A percentile compares a stretch with the other conserved stretches of the same genome.
Conservation (phyloP, 495 filamentous ascomycete genomes). For the Aspergillus baeticus region DNA sequence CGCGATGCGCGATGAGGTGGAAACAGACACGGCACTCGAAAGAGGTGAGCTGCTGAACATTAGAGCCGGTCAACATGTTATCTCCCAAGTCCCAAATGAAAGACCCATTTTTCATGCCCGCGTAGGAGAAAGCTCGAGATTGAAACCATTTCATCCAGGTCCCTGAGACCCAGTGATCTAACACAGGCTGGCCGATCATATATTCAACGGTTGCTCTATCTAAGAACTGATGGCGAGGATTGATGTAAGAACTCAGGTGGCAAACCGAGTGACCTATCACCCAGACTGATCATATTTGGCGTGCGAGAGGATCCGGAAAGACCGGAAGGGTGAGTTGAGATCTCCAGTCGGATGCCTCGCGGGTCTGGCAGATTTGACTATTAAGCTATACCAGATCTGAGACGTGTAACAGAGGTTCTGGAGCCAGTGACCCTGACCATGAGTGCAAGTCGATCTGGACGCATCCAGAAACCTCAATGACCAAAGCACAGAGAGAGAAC, state of each 20-base stretch:
- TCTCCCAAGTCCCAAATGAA: too few species aligned
- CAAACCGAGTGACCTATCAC: neutral
- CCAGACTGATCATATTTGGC: neutral
- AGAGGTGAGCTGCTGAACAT: too few species aligned
- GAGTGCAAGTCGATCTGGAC: neutral
- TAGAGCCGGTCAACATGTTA: too few species aligned
- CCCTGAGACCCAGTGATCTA: neutral
- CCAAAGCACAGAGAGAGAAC: neutral
- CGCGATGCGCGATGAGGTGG: neutral
- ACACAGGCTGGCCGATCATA: too few species aligned
- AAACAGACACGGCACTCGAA: neutral
- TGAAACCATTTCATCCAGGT: neutral
- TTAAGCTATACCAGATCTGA: neutral
- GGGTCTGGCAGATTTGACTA: neutral
- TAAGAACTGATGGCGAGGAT: too few species aligned
- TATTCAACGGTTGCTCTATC: too few species aligned
- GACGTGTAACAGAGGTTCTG: neutral
- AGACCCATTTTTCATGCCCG: neutral
- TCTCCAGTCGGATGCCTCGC: neutral
- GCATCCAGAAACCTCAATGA: neutral
- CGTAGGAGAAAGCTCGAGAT: neutral
- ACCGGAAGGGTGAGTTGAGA: neutral
- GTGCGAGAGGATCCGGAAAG: neutral
- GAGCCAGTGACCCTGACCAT: neutral
- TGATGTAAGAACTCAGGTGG: neutral